Conservation (phyloP, 768 basidiomycete species). For the Trametes elegans region DNA sequence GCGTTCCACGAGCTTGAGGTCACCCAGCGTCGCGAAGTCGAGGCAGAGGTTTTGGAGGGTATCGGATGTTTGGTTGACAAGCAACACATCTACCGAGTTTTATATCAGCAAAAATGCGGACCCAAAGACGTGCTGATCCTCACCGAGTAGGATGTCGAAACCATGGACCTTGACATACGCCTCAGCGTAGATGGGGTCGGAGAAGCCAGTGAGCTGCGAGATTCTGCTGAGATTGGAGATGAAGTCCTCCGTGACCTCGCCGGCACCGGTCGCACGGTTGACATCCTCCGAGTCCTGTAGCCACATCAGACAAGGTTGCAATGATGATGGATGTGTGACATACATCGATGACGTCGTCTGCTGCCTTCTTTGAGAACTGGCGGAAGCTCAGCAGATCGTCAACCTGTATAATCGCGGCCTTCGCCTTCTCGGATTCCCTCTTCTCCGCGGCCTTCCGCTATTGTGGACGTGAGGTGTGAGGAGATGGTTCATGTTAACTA, state of each 20-base stretch:
- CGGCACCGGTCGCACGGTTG: constrained; percentile 82
- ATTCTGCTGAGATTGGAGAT: constrained; percentile 92
- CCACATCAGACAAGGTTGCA: background rate
- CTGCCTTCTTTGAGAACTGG: constrained; percentile 91
- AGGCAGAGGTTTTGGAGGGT: constrained; percentile 96
- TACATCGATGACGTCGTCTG: constrained; percentile 76
- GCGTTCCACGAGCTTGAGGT: constrained; percentile 96
- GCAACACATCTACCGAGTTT: constrained; percentile 69
- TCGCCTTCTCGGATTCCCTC: constrained; percentile 75
- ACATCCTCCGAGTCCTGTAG: constrained; percentile 87
- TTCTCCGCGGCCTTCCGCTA: constrained; percentile 91
- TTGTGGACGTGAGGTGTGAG: too few species aligned
- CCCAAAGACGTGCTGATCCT: constrained; percentile 16
- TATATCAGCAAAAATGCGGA: background rate
- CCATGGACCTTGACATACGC: constrained; percentile 97
- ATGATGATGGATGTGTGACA: constrained; percentile 17
- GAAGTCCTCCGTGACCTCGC: constrained; percentile 86
- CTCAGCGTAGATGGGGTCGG: constrained; percentile 97
- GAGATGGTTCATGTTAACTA: too few species aligned
- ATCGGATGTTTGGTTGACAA: constrained; percentile 93
- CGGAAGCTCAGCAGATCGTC: constrained; percentile 92
- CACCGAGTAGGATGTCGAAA: constrained; percentile 93
- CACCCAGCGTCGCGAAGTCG: constrained; percentile 96
- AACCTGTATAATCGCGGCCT: constrained; percentile 76
- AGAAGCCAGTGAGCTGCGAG: constrained; percentile 95